Conservation (phyloP, 2,329 filamentous ascomycete genomes). For the Colletotrichum magnum region DNA sequence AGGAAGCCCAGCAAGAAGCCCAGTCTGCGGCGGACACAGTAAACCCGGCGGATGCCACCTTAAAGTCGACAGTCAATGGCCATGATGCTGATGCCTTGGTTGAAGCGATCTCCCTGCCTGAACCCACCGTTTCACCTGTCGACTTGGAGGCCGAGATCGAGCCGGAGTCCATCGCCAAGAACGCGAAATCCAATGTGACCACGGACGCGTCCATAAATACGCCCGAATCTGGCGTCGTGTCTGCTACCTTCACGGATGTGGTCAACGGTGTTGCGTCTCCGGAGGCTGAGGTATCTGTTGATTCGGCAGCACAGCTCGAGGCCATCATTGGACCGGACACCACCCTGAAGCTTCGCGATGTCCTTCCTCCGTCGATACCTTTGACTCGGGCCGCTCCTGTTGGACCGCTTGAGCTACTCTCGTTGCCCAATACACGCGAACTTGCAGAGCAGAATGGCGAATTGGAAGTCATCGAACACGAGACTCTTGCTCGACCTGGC, state of each 20-base stretch:
- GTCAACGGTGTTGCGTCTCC: slow-evolving; percentile 13
- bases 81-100: slow-evolving; percentile 20
- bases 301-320: not conserved
- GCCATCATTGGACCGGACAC: slow-evolving; percentile 1
- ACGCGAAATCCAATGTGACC: slow-evolving; percentile 13
- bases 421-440: slow-evolving; percentile 67
- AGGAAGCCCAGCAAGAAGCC: slow-evolving; percentile 57
- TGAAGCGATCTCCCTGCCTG: slow-evolving; percentile 29
- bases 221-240: slow-evolving; percentile 8
- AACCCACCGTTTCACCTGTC: slow-evolving; percentile 8
- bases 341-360: not conserved
- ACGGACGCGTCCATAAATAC: slow-evolving; percentile 5
- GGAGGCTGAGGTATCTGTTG: not conserved
- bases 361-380: not conserved
- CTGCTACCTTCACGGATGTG: not conserved
- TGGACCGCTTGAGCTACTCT: slow-evolving; percentile 61
- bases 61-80: slow-evolving; percentile 11
- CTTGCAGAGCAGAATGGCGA: not conserved
- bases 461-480: not conserved
- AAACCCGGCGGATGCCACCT: slow-evolving; percentile 2
- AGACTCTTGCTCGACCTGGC: not conserved
- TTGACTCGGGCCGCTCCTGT: slow-evolving; percentile 47
- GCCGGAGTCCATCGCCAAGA: not conserved
- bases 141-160: not conserved
- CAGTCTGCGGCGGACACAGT: not conserved